Conservation (phyloP, 2,329 filamentous ascomycete species). For the Xylariaceae sp. region DNA sequence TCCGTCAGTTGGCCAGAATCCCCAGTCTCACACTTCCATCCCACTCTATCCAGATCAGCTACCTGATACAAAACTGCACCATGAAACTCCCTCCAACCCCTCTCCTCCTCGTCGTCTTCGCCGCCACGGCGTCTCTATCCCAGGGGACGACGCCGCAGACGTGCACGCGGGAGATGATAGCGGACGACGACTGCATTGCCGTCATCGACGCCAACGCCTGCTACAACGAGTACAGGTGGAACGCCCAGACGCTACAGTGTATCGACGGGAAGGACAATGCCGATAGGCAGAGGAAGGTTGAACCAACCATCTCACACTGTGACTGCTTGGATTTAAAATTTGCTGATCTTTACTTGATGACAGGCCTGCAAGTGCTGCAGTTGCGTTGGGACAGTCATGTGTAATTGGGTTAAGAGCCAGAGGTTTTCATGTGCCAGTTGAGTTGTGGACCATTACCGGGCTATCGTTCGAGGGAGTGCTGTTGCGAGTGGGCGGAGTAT, state of each 20-base stretch:
- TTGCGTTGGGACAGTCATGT: conserved; percentile 33
- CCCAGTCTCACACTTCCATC: background rate
- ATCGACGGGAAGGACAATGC: conserved; percentile 32
- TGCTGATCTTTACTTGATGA: background rate
- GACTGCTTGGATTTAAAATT: background rate
- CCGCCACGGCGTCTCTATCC: conserved; percentile 18
- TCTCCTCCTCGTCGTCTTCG: conserved; percentile 23
- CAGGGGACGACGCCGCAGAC: conserved; percentile 30
- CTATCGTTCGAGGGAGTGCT: too few relatives aligned
- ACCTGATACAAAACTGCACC: background rate
- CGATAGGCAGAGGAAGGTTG: conserved; percentile 31
- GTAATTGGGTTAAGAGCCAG: conserved; percentile 32
- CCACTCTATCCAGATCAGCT: background rate
- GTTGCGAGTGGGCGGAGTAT: too few relatives aligned
- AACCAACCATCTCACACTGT: too few relatives aligned
- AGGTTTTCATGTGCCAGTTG: conserved; percentile 21
- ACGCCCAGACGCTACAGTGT: conserved; percentile 31
- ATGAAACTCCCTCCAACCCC: conserved; percentile 23
- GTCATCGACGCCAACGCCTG: conserved; percentile 37
- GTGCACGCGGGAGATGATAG: conserved; percentile 32
- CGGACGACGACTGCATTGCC: conserved; percentile 34
- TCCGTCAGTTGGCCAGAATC: too few relatives aligned
- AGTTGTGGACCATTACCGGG: too few relatives aligned
- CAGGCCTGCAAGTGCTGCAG: conserved; percentile 35
- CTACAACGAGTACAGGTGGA: conserved; percentile 36